Percentiles rank a stretch among this genome's conserved stretches.
Evolutionary conservation across 495 filamentous ascomycete species (phyloP).

Genomic region (Talaromyces wortmannii): DNA sequence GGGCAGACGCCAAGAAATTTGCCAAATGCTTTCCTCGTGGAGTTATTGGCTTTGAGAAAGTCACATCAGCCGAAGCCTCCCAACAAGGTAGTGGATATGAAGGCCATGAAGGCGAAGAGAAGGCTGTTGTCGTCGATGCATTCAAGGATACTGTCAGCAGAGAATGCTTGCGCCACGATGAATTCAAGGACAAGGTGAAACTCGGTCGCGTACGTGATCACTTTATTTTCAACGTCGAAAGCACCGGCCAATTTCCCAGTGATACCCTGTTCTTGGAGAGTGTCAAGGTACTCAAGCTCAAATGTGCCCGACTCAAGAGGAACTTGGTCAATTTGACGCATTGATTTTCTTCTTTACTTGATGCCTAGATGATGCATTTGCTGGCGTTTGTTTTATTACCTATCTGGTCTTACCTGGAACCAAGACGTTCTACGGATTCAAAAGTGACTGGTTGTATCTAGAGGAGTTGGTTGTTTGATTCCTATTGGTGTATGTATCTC

Average conservation of each 20-base stretch:
- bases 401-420: neutral
- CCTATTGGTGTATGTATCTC: neutral
- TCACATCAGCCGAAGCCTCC: conserved; percentile 60
- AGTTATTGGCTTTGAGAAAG: conserved; percentile 72
- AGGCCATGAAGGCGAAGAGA: conserved; percentile 64
- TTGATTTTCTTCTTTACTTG: conserved; percentile 18
- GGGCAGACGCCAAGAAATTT: conserved; percentile 83
- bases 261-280: conserved; percentile 87
- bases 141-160: conserved; percentile 88
- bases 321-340: conserved; percentile 49
- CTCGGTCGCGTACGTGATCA: conserved; percentile 86
- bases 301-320: conserved; percentile 59
- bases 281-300: conserved; percentile 75
- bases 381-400: conserved; percentile 30
- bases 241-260: conserved; percentile 86
- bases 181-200: conserved; percentile 93
- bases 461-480: neutral
- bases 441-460: conserved; percentile 2
- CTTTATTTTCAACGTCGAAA: conserved; percentile 96
- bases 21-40: conserved; percentile 82
- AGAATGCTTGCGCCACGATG: conserved; percentile 84
- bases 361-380: conserved; percentile 29
- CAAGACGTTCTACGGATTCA: neutral
- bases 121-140: conserved; percentile 78
- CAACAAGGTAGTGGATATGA: conserved; percentile 58